Conservation (phyloP, 495 filamentous ascomycete genomes). For the Aspergillus nanangensis region DNA sequence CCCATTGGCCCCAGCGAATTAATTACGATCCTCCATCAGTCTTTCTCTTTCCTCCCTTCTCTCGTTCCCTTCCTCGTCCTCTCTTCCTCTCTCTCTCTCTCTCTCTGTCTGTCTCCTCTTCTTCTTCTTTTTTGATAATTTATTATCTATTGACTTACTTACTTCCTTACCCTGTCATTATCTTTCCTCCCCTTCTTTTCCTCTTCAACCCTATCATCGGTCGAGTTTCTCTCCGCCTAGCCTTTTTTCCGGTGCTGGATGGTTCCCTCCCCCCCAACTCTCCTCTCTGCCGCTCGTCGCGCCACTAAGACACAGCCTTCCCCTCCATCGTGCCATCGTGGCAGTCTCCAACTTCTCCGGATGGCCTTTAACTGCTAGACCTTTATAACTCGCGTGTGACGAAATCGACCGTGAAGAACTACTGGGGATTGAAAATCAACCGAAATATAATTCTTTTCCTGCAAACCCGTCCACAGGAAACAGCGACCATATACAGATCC, state of each 20-base stretch:
- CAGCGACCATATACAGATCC: too few species aligned
- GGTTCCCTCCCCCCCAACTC: not conserved
- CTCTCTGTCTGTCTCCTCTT: not conserved
- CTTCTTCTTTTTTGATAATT: too few species aligned
- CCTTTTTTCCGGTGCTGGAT: conserved; percentile 1
- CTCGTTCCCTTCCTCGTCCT: conserved; percentile 13
- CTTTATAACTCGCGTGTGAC: too few species aligned
- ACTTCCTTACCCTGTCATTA: too few species aligned
- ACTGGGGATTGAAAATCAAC: too few species aligned
- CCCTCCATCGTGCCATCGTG: not conserved
- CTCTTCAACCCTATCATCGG: not conserved
- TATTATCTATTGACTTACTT: too few species aligned
- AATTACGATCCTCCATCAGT: conserved; percentile 2
- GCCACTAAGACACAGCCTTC: too few species aligned
- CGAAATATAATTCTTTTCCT: too few species aligned
- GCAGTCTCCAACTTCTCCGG: not conserved
- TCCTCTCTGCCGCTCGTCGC: too few species aligned
- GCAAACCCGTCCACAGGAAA: too few species aligned
- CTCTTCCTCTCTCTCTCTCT: conserved; percentile 1
- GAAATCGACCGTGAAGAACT: too few species aligned
- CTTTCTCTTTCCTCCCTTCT: conserved; percentile 9
- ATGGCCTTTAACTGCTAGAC: too few species aligned
- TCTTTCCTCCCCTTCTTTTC: not conserved
- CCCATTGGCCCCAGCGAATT: conserved; percentile 10
- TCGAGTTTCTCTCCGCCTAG: not conserved